Evolutionary conservation across 2,329 filamentous ascomycete genomes (phyloP), one percentile per base, ranked within the genome.

Genomic region (Endoconidiophora laricicola): DNA sequence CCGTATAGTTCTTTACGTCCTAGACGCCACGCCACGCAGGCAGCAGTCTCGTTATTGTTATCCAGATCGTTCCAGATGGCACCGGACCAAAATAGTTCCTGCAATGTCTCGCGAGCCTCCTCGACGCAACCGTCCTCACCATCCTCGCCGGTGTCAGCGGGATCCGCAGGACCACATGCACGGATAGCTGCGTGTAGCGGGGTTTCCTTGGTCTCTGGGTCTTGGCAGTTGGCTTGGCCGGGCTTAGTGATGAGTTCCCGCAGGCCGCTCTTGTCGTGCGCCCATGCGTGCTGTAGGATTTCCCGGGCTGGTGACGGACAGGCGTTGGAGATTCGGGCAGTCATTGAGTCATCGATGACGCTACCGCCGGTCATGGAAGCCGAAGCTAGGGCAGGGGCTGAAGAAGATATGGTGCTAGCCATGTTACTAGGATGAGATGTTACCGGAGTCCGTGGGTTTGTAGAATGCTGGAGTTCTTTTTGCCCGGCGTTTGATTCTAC

Each of bases 1-100:
- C 82, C 76, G 61, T 98, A 96, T 36, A 95, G 66, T 46, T 77
- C 73, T 49, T 65, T 71, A 58, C 84, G 69, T 0, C 83, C 81
- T 22, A 95, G 62, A 23, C 78, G 68, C 52, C 72, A 70, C 6
- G 91, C 91, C 41, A 95, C 69, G 62, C 90, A 96, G 6, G 87
- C 91, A 0, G 91, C 87, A 2, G 91, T 96, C 70, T 96, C 90
- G 58, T 86, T 76, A 57, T 85, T 81, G 56, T 71, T 67, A 63
- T 96, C 86, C 50, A 96, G 70, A 62, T 95, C 88, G 66, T 98
- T 98, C 91, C 91, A 98, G 57, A 96, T 95, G 9, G 86, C 91
- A 29, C 91, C 91, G 57, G 83, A 82, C 59, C 88, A 74, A 54
- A 96, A 78, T 6, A 96, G 72, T 60, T 91, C 76, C 57, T 76